A percentile compares a stretch with the other conserved stretches of the same genome.
Conservation (phyloP, 352 stramenopile species). For the Pythium phragmiticola region DNA sequence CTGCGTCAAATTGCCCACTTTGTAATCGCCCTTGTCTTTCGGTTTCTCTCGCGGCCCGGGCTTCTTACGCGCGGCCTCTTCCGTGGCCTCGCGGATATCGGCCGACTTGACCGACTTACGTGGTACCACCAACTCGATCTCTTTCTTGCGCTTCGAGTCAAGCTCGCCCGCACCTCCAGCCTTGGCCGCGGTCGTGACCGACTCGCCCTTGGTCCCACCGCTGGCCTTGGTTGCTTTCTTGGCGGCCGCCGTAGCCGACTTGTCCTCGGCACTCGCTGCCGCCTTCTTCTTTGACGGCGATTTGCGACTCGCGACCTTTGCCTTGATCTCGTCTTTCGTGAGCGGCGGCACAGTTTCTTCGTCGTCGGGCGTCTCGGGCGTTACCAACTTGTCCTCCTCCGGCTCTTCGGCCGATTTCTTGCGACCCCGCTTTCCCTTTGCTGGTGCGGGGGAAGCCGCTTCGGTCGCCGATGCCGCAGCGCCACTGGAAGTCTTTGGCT, state of each 20-base stretch:
- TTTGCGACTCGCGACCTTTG: constrained; percentile 69
- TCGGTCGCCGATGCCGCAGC: constrained; percentile 24
- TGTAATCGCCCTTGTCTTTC: constrained; percentile 70
- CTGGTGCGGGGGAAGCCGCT: constrained; percentile 13
- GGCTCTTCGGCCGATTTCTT: constrained; percentile 30
- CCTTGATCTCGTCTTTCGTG: constrained; percentile 80
- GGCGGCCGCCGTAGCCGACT: constrained; percentile 20
- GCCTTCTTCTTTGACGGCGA: constrained; percentile 64
- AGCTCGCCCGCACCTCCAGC: constrained; percentile 33
- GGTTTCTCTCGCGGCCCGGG: constrained; percentile 37
- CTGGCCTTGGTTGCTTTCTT: constrained; percentile 43
- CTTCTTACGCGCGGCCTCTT: constrained; percentile 67
- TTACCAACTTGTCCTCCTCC: constrained; percentile 24
- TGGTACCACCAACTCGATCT: constrained; percentile 75
- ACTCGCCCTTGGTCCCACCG: constrained; percentile 31
- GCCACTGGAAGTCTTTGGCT: constrained; percentile 32
- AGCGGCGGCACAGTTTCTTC: constrained; percentile 40
- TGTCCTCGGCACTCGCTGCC: constrained; percentile 22
- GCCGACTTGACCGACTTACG: constrained; percentile 77
- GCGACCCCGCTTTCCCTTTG: constrained; percentile 20
- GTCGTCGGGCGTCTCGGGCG: constrained; percentile 27
- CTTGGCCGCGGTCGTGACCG: constrained; percentile 30
- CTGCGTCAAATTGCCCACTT: constrained; percentile 49
- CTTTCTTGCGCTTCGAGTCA: constrained; percentile 77
- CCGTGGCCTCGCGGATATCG: constrained; percentile 72